Evolutionary conservation across 805 yeast genomes (phyloP).

Genomic region (Candida qinlingensis): DNA sequence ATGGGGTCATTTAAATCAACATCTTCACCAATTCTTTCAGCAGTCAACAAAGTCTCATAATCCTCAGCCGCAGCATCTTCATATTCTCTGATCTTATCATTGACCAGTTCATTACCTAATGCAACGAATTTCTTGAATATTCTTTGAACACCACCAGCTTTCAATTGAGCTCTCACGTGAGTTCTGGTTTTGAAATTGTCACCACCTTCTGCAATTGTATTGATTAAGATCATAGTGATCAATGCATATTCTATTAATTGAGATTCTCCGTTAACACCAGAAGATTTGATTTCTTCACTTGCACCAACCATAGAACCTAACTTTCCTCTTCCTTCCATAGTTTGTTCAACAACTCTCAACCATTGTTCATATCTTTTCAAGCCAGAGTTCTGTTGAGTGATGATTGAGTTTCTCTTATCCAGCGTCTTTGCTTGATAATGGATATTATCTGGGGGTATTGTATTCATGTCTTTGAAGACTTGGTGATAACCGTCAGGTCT

Average conservation of each 20-base stretch:
- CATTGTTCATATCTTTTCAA: constrained; percentile 62
- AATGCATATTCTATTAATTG: constrained; percentile 66
- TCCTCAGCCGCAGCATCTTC: constrained; percentile 53
- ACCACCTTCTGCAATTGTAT: constrained; percentile 48
- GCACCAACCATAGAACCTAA: constrained; percentile 93
- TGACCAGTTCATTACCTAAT: constrained; percentile 52
- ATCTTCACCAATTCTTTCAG: constrained; percentile 32
- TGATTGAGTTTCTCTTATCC: constrained; percentile 31
- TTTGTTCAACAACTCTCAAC: constrained; percentile 59
- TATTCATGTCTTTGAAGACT: constrained; percentile 37
- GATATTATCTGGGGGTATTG: constrained; percentile 25
- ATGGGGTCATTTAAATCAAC: constrained; percentile 53
- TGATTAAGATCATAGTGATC: constrained; percentile 64
- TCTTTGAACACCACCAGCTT: constrained; percentile 49
- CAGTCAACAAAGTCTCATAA: constrained; percentile 36
- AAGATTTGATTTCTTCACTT: constrained; percentile 63
- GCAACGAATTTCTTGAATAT: constrained; percentile 47
- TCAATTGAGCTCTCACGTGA: constrained; percentile 54
- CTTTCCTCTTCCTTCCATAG: constrained; percentile 81
- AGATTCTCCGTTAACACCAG: constrained; percentile 49
- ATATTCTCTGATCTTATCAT: constrained; percentile 62
- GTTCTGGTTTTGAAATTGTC: constrained; percentile 38
- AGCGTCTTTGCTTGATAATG: constrained; percentile 27
- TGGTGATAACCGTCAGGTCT: constrained; percentile 48
- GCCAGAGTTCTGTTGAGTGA: constrained; percentile 15